phyloP scores from a whole-genome alignment of 1,284 basidiomycete species.

The Vanrija humicola region DNA sequence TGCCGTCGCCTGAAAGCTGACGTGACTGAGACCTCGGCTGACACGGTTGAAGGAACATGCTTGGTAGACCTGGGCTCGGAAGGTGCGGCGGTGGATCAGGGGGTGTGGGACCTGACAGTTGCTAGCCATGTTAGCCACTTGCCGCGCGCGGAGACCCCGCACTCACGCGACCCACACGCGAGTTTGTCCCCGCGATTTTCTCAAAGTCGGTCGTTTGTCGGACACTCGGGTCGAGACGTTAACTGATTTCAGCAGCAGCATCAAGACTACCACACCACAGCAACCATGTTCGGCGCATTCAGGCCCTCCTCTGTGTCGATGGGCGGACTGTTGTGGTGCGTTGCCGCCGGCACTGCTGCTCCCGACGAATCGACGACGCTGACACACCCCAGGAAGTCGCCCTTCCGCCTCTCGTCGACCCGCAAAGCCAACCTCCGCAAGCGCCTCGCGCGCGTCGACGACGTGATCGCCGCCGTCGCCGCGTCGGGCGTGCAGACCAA shows the following conservation, averaged over 20 bases:
- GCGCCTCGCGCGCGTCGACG: slow-evolving; percentile 86
- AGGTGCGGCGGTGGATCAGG: too few species aligned
- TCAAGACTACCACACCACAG: neutral
- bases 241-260: neutral
- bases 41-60: too few species aligned
- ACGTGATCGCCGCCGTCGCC: slow-evolving; percentile 82
- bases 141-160: too few species aligned
- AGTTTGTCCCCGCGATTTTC: neutral
- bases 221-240: neutral
- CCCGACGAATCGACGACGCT: too few species aligned
- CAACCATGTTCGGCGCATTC: slow-evolving; percentile 40
- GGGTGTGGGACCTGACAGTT: too few species aligned
- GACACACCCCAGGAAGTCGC: slow-evolving; percentile 61
- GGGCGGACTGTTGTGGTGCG: slow-evolving; percentile 31
- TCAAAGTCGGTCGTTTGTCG: too few species aligned
- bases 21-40: too few species aligned
- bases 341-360: slow-evolving; percentile 3
- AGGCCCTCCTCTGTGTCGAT: slow-evolving; percentile 23
- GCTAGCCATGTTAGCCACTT: too few species aligned
- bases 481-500: slow-evolving; percentile 72
- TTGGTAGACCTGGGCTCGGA: too few species aligned
- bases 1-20: too few species aligned
- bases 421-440: slow-evolving; percentile 87
- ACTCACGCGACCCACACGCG: neutral
- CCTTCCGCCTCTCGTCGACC: slow-evolving; percentile 85